Evolutionary conservation across 129 eudicot species (phyloP), one percentile per base, ranked within the genome.

Genomic region (Escallonia rubra): DNA sequence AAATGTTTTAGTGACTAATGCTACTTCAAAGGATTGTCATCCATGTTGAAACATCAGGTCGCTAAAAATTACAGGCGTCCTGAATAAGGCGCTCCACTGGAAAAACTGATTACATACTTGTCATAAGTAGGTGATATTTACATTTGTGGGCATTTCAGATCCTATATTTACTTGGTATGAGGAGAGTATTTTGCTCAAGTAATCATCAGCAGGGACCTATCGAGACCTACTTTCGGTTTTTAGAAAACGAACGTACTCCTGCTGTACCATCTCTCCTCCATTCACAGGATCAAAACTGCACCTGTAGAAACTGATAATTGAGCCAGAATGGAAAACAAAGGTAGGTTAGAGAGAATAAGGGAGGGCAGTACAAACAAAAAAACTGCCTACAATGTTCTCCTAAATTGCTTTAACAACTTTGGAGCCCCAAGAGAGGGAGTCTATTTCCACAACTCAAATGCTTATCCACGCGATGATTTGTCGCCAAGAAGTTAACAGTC

Each of bases 221-320:
- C 86, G 75, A 14, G 83, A 44, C 78, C 75, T 75, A 52, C 65
- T 75, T 69, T 86, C 83, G 41, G 90, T 70, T 64, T 82, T 89
- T 66, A 89, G 83, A 67, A 86, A 93, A 55, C 90, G 90, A 16
- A 84, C 78, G 23, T 82, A 87, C 75, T 93, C 99, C 64, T 80
- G 89, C 81, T 89, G 96, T 61, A 85, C 82, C 99, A 93, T 89
- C 71, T 73, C 85, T 76, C 96, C 99, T 74, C 99, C 99, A 58
- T 80, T 93, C 72, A 85, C 91, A 15, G 88, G 90, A 83, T 93
- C 96, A 81, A 89, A 89, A 62, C 85, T 78, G 90, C 96, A 93
- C 82, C 88, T 82, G 71, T 89, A 93, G 84, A 89, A 93, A 80
- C 99, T 93, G 89, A 70, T 43, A 38, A 57, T 43, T 15, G 53